Base-by-base conservation (phyloP, 345 rosid species). In the Corchorus capsularis region DNA sequence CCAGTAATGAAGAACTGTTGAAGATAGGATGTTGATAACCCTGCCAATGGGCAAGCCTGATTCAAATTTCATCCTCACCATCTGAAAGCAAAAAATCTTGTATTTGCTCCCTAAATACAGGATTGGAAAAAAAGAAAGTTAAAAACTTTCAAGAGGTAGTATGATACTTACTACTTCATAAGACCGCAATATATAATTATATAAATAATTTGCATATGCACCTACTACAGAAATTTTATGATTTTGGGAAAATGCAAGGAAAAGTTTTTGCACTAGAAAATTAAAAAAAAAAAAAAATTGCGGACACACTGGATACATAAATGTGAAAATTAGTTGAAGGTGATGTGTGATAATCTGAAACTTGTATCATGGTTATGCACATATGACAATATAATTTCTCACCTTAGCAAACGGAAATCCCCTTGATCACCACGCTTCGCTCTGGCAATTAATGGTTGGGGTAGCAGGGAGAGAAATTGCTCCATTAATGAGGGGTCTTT, bases 41-140 rank as follows among this genome's bases (percentile, higher is more conserved):
- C 57, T 46, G 52, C 9, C 8, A 60, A 53, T 15, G 54, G 56
- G 52, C 41, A 52, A 43, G n/a, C 19, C 53, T n/a, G 63, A 71
- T 73, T 87, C 81, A 92, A 63, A 72, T 74, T 61, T 79, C 90
- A 45, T 83, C 89, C 45, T 93, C 98, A 35, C 79, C 66, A 68
- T 91, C 97, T 35, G 84, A 87, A 69, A 95, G 89, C 85, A 90
- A 78, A 85, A 83, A 91, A 55, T 93, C 99, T 80, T 90, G 82
- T 70, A 90, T 87, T 82, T 88, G 92, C 84, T 89, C 90, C 96
- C 99, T 95, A 90, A 7, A 79, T 77, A 34, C 46, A 69, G 14
- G 20, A 35, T 3, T 74, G 22, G 56, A 60, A 60, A 20, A 63
- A 50, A 63, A 12, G 17, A 59, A 60, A 65, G 37, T 73, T 65